Evolutionary conservation across 192 early-diverging fungal species (phyloP).

Genomic region (Phycomyces nitens): DNA sequence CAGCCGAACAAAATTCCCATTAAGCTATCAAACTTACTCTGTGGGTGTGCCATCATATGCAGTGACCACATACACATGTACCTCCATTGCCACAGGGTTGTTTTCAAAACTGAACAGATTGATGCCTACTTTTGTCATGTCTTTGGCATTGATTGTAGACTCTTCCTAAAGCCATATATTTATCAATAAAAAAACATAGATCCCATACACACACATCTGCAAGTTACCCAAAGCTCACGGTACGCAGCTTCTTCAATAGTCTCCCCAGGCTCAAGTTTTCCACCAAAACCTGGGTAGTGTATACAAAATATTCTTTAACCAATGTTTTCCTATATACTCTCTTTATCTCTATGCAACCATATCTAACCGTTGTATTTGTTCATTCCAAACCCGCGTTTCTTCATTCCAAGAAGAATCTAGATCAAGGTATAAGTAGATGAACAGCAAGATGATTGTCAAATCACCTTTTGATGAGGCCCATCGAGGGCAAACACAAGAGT

Average conservation of each 20-base stretch:
- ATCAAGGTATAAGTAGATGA: background rate
- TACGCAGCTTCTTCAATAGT: slow-evolving; percentile 56
- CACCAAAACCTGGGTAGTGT: slow-evolving; percentile 61
- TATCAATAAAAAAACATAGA: background rate
- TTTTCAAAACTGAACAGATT: slow-evolving; percentile 65
- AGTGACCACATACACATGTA: slow-evolving; percentile 55
- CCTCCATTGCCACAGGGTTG: slow-evolving; percentile 58
- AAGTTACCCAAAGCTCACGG: slow-evolving; percentile 50
- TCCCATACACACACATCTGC: background rate
- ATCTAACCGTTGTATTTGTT: slow-evolving; percentile 60
- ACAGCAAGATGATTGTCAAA: background rate
- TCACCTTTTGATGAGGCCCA: slow-evolving; percentile 21
- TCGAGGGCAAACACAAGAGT: slow-evolving; percentile 22
- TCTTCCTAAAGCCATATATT: slow-evolving; percentile 43
- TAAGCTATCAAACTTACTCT: slow-evolving; percentile 46
- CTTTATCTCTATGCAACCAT: background rate
- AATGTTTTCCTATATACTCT: background rate
- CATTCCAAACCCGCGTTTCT: slow-evolving; percentile 77
- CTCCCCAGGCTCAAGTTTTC: slow-evolving; percentile 70
- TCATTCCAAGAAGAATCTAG: slow-evolving; percentile 70
- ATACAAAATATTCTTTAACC: background rate
- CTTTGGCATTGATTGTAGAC: slow-evolving; percentile 39
- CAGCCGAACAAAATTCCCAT: background rate
- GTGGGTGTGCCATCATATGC: slow-evolving; percentile 41
- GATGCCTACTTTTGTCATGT: slow-evolving; percentile 48